phyloP scores from a whole-genome alignment of 306 rosid species.

The Inga leiocalycina region DNA sequence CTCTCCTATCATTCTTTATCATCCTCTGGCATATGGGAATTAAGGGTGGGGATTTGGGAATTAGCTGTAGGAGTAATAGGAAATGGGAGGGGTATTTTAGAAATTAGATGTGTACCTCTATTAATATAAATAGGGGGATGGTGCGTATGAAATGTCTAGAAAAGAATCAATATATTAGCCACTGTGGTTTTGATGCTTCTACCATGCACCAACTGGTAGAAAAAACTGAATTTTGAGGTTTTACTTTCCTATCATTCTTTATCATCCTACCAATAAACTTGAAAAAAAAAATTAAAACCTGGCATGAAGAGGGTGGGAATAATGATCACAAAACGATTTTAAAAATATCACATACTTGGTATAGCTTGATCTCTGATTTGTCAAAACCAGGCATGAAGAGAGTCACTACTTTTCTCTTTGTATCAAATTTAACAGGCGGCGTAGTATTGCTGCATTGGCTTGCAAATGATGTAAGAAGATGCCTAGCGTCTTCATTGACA shows the following conservation, averaged over 20 bases:
- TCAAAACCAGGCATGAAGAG: slow-evolving; percentile 95
- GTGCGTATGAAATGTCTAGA: not conserved
- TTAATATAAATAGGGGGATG: too few species aligned
- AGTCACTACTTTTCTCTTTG: slow-evolving; percentile 61
- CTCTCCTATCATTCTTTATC: not conserved
- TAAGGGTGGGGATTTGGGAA: not conserved
- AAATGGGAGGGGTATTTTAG: too few species aligned
- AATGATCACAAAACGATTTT: not conserved
- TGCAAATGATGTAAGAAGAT: slow-evolving; percentile 53
- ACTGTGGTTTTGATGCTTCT: not conserved
- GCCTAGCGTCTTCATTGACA: slow-evolving; percentile 51
- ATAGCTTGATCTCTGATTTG: slow-evolving; percentile 91
- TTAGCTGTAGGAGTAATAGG: not conserved
- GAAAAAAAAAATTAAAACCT: not conserved
- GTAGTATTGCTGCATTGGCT: slow-evolving; percentile 40
- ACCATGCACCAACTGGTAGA: not conserved
- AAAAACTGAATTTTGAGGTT: slow-evolving; percentile 1
- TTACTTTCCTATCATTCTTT: not conserved
- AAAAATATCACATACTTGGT: slow-evolving; percentile 60
- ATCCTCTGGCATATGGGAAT: not conserved
- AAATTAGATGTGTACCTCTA: too few species aligned
- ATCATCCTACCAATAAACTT: not conserved
- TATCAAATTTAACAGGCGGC: slow-evolving; percentile 69
- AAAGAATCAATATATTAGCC: too few species aligned
- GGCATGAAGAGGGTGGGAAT: not conserved